Evolutionary conservation across 192 early-diverging fungal genomes (phyloP), one percentile per base, ranked within the genome.

Genomic region (Helicostylum pulchrum): DNA sequence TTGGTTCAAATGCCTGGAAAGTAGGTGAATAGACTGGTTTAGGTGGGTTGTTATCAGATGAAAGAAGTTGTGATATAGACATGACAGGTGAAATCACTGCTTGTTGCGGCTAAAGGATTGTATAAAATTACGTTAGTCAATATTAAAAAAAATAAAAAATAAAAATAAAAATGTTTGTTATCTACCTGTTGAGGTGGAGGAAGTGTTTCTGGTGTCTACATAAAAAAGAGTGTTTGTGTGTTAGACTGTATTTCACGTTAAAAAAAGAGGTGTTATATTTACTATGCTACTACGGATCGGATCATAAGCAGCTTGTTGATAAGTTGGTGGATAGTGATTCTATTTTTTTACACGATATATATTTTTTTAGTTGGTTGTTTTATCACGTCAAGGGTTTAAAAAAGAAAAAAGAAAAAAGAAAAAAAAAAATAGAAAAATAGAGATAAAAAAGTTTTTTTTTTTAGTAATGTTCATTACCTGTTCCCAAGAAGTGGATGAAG

Each of bases 291-390:
- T 60, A 1, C 61, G 68, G n/a, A 70, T 50, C 4, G 68, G 68
- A 47, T 70, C 68, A 46, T 54, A 70, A 19, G 67, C 47, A 42
- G 11, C n/a, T 15, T 61, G 58, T 15, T 46, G 58, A n/a, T 48
- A 15, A 11, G 43, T 20, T 4, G 14, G 45, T 14, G 19, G 59
- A 21, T 61, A n/a, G 4, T 60, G 57, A 15, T 60, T 31, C 21
- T 45, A 44, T 42, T 26, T 26, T 26, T 26, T 26, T 26, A n/a
- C n/a, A n/a, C n/a, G n/a, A n/a, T n/a, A n/a, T n/a, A n/a, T n/a
- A 26, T 26, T 26, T 26, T 26, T 26, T 26, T 26, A 26, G 26
- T 26, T 26, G 26, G 26, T 2, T 26, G 26, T 26, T 26, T 26
- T 26, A 26, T 26, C 26, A 26, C 26, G 26, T 26, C 26, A 26